Evolutionary conservation across 2,329 filamentous ascomycete genomes (phyloP), one percentile per base, ranked within the genome.

Genomic region (Curvularia lunata): DNA sequence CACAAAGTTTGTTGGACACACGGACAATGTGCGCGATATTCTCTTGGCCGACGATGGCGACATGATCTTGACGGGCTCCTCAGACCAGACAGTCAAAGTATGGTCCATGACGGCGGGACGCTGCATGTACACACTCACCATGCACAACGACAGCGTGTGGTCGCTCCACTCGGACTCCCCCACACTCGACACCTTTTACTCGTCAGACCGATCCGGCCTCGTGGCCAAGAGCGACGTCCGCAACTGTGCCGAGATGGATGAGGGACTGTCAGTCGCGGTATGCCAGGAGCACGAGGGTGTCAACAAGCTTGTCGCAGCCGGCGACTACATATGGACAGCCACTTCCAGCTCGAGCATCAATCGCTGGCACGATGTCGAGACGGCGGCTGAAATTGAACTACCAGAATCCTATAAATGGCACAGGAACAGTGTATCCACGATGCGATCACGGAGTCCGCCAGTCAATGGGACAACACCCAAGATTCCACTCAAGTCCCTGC

Each of bases 131-230:
- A 99, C 95, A 0, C 85, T 99, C 68, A 97, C 93, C 53, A 99
- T 99, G 95, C 95, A 99, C 79, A 96, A 96, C 73, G 92, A 97
- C 73, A 97, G 93, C 74, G 91, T 99, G 21, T 99, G 95, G 95
- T 96, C 92, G 1, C 83, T 99, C 21, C 96, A 90, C 77, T 97
- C 95, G 0, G 88, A 94, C 52, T 87, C 96, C 68, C 92, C 93
- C 0, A 85, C 90, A 57, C 84, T 99, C 4, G 89, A 89, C 9
- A 86, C 97, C 28, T 98, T 99, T 77, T 98, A 98, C 80, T 98
- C 94, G 54, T 91, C 90, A 67, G 95, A 99, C 77, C 88, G 94
- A 50, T 93, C 92, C 1, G 95, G 95, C 2, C 79, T 97, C 60
- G 89, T 99, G n/a, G 94, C 92, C 53, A 99, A 98, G 82, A 98